phyloP scores from a whole-genome alignment of 345 rosid genomes.

The Geranium rotundifolium region DNA sequence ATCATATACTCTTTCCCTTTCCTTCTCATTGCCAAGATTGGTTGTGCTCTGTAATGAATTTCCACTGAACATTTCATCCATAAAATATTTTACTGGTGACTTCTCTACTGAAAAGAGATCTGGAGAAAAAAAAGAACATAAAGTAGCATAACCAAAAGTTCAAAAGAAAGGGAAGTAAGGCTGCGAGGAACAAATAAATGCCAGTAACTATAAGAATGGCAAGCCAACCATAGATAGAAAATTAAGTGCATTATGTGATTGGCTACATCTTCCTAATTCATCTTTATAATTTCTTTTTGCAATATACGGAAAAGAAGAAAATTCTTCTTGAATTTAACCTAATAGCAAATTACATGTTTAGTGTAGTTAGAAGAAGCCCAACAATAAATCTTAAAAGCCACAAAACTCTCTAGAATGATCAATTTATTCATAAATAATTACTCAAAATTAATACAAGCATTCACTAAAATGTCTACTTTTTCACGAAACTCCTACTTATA shows the following conservation, averaged over 20 bases:
- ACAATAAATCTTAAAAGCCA: too few species aligned
- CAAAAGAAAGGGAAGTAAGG: background rate
- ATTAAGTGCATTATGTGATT: background rate
- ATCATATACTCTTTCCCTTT: constrained; percentile 89
- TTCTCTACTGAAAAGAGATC: constrained; percentile 45
- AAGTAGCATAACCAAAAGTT: background rate
- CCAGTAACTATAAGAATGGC: too few species aligned
- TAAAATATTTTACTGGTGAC: constrained; percentile 69
- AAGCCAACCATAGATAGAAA: background rate
- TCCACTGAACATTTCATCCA: constrained; percentile 68
- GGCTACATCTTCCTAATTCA: background rate
- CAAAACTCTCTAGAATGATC: too few species aligned
- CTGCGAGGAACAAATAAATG: background rate
- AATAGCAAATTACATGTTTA: background rate
- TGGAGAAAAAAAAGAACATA: constrained; percentile 6
- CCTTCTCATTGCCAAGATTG: constrained; percentile 56
- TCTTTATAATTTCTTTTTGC: too few species aligned
- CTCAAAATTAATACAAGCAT: too few species aligned
- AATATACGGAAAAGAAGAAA: background rate
- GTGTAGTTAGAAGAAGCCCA: too few species aligned
- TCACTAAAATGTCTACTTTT: too few species aligned
- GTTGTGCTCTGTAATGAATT: constrained; percentile 71
- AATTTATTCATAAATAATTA: too few species aligned
- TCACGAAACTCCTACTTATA: too few species aligned
- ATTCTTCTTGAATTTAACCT: background rate